Evolutionary conservation across 768 basidiomycete genomes (phyloP).

Genomic region (Hericium erinaceus): DNA sequence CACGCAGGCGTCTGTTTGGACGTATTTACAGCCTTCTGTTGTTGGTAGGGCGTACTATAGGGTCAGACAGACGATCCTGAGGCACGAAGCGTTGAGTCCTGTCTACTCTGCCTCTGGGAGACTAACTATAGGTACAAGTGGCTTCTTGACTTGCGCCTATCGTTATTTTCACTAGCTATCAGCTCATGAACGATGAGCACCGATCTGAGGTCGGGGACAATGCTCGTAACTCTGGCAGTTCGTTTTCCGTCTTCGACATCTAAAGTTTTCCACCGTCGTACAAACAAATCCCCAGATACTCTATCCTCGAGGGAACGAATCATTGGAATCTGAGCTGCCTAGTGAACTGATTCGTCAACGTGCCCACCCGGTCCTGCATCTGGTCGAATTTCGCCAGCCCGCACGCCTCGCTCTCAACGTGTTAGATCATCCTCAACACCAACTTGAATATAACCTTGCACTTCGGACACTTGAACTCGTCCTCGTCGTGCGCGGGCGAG

Average conservation of each 20-base stretch:
- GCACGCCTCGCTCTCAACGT: constrained; percentile 34
- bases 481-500: constrained; percentile 30
- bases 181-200: too few species aligned
- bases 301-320: too few species aligned
- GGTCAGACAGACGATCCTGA: too few species aligned
- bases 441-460: constrained; percentile 28
- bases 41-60: too few species aligned
- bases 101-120: too few species aligned
- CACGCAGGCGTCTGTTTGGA: too few species aligned
- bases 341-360: constrained; percentile 22
- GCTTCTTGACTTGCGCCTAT: too few species aligned
- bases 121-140: too few species aligned
- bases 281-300: background rate
- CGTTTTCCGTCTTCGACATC: background rate
- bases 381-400: constrained; percentile 24
- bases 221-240: background rate
- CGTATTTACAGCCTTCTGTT: too few species aligned
- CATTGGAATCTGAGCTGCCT: constrained; percentile 11
- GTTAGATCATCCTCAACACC: constrained; percentile 34
- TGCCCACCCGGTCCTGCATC: constrained; percentile 21
- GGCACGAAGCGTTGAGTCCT: too few species aligned
- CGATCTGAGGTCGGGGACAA: background rate
- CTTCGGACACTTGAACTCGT: constrained; percentile 34
- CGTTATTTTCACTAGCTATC: too few species aligned
- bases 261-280: background rate